Conservation (phyloP, 306 rosid species). For the Vicia sativa region DNA sequence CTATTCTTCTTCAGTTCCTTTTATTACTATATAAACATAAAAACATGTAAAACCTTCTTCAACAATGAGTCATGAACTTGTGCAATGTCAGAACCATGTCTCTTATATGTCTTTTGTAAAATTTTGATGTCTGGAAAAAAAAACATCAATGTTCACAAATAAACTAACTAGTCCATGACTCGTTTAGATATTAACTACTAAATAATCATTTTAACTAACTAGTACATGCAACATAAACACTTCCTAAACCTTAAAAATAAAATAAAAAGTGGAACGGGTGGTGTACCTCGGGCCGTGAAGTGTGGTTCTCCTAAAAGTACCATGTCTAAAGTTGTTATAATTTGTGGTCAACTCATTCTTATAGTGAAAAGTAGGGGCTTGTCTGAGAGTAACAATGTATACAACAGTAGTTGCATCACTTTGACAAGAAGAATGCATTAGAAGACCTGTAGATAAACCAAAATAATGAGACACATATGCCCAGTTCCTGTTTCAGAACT, state of each 20-base stretch:
- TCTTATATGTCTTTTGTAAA: constrained; percentile 49
- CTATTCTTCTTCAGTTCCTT: no score
- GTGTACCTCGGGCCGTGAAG: constrained; percentile 67
- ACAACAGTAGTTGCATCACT: constrained; percentile 58
- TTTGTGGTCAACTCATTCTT: constrained; percentile 53
- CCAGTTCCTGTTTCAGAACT: no score
- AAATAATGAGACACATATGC: no score
- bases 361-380: constrained; percentile 61
- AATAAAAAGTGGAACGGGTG: constrained; percentile 4
- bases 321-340: constrained; percentile 42
- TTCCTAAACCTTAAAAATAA: constrained; percentile 15
- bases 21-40: no score
- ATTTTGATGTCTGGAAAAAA: constrained; percentile 48
- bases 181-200: no score
- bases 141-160: constrained; percentile 12
- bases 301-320: constrained; percentile 50
- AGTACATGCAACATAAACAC: background rate
- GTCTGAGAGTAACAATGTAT: constrained; percentile 77
- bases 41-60: no score
- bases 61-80: constrained; percentile 80
- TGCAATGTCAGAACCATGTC: constrained; percentile 54
- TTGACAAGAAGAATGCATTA: constrained; percentile 52
- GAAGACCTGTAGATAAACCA: no score
- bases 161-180: constrained; percentile 28
- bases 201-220: no score